phyloP scores from a whole-genome alignment of 2,329 filamentous ascomycete species.

The Talaromyces sp. region DNA sequence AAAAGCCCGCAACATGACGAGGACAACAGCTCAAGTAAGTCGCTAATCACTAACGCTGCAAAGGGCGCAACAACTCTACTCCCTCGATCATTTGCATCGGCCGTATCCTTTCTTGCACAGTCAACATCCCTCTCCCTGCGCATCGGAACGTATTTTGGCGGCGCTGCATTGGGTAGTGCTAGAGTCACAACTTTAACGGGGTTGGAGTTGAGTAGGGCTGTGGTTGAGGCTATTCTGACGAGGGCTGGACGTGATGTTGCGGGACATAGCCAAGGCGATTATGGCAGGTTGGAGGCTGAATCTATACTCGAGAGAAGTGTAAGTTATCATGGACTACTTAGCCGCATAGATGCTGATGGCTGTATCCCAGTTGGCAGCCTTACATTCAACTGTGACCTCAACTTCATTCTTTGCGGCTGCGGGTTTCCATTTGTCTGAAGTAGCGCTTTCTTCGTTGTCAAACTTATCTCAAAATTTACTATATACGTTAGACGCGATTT shows the following conservation, averaged over 20 bases:
- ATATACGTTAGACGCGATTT: conserved; percentile 45
- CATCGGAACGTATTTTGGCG: conserved; percentile 43
- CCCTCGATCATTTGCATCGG: conserved; percentile 42
- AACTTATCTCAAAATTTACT: conserved; percentile 44
- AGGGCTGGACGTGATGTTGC: conserved; percentile 45
- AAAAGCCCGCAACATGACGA: not conserved
- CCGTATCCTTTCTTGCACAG: conserved; percentile 44
- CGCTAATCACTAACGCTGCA: conserved; percentile 22
- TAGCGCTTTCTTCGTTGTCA: conserved; percentile 41
- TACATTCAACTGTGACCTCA: conserved; percentile 46
- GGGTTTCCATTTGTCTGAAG: conserved; percentile 45
- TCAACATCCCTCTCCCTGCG: conserved; percentile 44
- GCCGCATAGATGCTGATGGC: conserved; percentile 13
- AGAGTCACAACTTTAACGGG: conserved; percentile 44
- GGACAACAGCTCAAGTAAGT: not conserved
- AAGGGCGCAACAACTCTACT: conserved; percentile 38
- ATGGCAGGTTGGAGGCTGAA: conserved; percentile 42
- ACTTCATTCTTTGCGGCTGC: conserved; percentile 47
- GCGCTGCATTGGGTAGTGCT: conserved; percentile 42
- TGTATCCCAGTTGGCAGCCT: conserved; percentile 35
- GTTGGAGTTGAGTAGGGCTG: conserved; percentile 43
- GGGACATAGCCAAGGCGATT: conserved; percentile 46
- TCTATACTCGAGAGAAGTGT: conserved; percentile 46
- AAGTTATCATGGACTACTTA: conserved; percentile 21
- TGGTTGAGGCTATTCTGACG: conserved; percentile 44